phyloP scores from a whole-genome alignment of 2,329 filamentous ascomycete species.

The Gnomoniopsis sp. region DNA sequence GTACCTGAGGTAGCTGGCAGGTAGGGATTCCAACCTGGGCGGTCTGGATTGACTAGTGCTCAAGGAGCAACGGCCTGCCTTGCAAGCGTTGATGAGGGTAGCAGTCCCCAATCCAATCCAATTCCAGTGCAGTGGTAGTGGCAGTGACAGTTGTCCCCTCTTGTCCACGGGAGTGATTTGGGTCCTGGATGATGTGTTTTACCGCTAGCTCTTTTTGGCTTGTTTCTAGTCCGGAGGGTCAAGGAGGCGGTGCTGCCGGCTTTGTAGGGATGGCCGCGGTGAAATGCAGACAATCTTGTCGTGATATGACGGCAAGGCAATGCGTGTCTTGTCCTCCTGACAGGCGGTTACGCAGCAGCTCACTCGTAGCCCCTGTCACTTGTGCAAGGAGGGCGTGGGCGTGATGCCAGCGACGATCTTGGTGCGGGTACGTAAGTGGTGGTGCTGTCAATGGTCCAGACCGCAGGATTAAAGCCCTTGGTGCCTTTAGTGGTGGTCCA shows the following conservation, averaged over 20 bases:
- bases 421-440: not conserved
- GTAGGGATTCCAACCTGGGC: not conserved
- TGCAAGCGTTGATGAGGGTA: constrained; percentile 14
- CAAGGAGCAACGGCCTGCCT: constrained; percentile 16
- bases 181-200: constrained; percentile 10
- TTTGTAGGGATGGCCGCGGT: constrained; percentile 3
- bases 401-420: constrained; percentile 1
- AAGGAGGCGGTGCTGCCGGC: constrained; percentile 7
- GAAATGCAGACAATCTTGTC: constrained; percentile 1
- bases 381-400: not conserved
- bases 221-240: constrained; percentile 1
- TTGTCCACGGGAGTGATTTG: constrained; percentile 4
- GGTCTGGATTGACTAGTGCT: constrained; percentile 5
- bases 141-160: not conserved
- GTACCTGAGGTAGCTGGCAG: not conserved
- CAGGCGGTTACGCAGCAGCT: constrained; percentile 6
- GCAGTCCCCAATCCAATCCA: not conserved
- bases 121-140: constrained; percentile 3
- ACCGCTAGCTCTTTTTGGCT: constrained; percentile 9
- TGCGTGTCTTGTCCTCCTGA: constrained; percentile 16
- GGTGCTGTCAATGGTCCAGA: not conserved
- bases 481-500: not conserved
- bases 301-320: constrained; percentile 14
- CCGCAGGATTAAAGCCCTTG: not conserved
- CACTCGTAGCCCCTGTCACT: constrained; percentile 7